These are phyloP conservation scores for Vitis hybrid DNA, from an alignment of 177 flowering plant genomes.

Conservation along the genomic window DNA sequence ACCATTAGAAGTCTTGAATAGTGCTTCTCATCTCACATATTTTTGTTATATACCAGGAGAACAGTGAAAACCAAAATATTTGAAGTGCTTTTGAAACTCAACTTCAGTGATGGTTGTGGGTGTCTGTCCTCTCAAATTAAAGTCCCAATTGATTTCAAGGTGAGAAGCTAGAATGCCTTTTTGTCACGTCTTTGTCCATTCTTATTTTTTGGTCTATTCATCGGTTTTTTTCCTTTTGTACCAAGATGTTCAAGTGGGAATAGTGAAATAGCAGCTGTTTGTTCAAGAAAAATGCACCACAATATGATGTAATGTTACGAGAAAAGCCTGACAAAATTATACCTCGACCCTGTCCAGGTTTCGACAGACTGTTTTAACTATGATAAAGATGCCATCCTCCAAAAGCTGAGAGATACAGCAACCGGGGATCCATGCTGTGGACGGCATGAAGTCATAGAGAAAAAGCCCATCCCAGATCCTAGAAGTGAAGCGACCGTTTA, in stretches of 20 bases:
- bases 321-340: neutral
- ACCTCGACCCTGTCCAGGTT: conserved; percentile 37
- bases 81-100: conserved; percentile 61
- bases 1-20: no score
- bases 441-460: conserved; percentile 53
- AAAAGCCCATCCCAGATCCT: conserved; percentile 32
- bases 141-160: conserved; percentile 76
- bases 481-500: conserved; percentile 46
- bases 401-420: conserved; percentile 52
- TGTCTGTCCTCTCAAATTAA: conserved; percentile 49
- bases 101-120: conserved; percentile 79
- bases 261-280: neutral
- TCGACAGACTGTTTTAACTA: conserved; percentile 29
- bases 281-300: neutral
- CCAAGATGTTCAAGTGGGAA: neutral
- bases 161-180: conserved; percentile 25
- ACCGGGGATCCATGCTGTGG: conserved; percentile 55
- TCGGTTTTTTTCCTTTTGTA: neutral
- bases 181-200: neutral
- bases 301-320: neutral
- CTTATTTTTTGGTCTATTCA: neutral
- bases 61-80: conserved; percentile 49
- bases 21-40: neutral
- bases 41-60: conserved; percentile 51
- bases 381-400: conserved; percentile 44